Evolutionary conservation across 495 filamentous ascomycete species (phyloP).

Genomic region (Acidiella bohemica): DNA sequence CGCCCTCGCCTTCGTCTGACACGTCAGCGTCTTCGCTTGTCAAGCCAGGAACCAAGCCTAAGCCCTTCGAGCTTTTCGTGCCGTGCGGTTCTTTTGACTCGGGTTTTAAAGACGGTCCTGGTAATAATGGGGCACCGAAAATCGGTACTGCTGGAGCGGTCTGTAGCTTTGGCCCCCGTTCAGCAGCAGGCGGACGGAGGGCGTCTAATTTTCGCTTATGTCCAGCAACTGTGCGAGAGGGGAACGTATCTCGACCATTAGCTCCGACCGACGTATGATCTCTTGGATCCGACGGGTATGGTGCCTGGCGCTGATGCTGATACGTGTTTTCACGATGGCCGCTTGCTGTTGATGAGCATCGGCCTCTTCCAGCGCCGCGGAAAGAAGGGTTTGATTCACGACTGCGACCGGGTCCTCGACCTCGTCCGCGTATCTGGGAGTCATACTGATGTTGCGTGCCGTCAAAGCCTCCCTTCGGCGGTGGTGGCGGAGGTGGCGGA

Average conservation of each 20-base stretch:
- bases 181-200: conserved; percentile 1
- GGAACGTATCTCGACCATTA: neutral
- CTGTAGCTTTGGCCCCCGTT: conserved; percentile 1
- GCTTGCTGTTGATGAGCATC: no score
- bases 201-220: conserved; percentile 19
- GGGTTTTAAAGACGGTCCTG: conserved; percentile 39
- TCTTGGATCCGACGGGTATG: neutral
- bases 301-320: no score
- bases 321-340: no score
- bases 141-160: conserved; percentile 44
- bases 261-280: neutral
- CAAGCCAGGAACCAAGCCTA: conserved; percentile 71
- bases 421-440: neutral
- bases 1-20: conserved; percentile 41
- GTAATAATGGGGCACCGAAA: conserved; percentile 44
- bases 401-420: conserved; percentile 7
- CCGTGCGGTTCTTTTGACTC: conserved; percentile 16
- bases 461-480: conserved; percentile 22
- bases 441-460: neutral
- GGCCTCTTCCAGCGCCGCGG: no score
- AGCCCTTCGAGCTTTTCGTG: conserved; percentile 12
- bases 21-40: neutral
- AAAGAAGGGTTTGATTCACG: conserved; percentile 15
- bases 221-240: conserved; percentile 6
- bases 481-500: conserved; percentile 31